Conservation (phyloP, 257 asterid genomes). For the Nicotiana undulata region DNA sequence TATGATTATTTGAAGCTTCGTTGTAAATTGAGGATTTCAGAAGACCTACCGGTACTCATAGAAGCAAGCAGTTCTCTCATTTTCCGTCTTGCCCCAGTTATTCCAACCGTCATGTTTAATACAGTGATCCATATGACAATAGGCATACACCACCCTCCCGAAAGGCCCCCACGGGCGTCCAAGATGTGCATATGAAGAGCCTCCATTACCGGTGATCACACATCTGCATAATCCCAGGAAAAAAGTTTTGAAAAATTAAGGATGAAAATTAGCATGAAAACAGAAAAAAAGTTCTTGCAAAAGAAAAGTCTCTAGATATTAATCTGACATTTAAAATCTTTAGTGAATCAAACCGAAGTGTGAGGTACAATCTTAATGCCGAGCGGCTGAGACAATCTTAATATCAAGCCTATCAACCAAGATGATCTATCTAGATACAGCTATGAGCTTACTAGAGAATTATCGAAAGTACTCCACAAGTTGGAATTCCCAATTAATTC, state of each 20-base stretch:
- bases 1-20: neutral
- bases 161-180: conserved; percentile 99
- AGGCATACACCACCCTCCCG: conserved; percentile 82
- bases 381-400: neutral
- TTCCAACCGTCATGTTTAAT: conserved; percentile 78
- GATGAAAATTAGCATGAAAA: neutral
- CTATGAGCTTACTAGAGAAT: neutral
- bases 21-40: neutral
- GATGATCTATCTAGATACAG: neutral
- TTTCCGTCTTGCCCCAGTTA: conserved; percentile 88
- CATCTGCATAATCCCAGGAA: conserved; percentile 49
- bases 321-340: neutral
- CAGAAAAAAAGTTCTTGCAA: neutral
- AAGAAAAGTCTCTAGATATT: neutral
- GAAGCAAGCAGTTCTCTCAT: conserved; percentile 94
- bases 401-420: neutral
- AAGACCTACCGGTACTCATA: conserved; percentile 77
- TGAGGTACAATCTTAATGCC: neutral
- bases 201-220: conserved; percentile 84
- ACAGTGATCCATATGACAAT: conserved; percentile 73
- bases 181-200: conserved; percentile 46
- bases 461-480: neutral
- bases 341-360: neutral
- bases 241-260: neutral
- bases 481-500: neutral